These are phyloP conservation scores for Carex cristatella DNA, from an alignment of 176 grass and related monocot species.

Conservation along the genomic window DNA sequence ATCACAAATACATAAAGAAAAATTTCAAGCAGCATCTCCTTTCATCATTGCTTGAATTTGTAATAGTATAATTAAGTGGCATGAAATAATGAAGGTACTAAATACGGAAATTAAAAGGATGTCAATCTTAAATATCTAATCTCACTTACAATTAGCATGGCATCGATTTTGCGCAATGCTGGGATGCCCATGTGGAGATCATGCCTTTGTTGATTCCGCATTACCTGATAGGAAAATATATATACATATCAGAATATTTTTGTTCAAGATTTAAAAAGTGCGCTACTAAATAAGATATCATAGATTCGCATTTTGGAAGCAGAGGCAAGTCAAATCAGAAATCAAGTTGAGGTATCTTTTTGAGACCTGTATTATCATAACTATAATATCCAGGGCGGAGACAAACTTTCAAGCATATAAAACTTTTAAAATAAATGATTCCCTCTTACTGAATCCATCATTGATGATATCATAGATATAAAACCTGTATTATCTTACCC, in stretches of 20 bases:
- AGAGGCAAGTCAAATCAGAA: neutral
- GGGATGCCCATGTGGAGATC: conserved; percentile 74
- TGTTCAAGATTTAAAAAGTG: neutral
- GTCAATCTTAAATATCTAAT: neutral
- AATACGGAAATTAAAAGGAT: neutral
- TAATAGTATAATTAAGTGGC: no score
- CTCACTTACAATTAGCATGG: conserved; percentile 62
- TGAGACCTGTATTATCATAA: neutral
- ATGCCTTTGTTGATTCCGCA: conserved; percentile 79
- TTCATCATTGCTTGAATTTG: neutral
- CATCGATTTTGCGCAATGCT: conserved; percentile 63
- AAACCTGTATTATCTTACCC: neutral
- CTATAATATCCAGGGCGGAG: neutral
- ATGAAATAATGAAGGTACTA: neutral
- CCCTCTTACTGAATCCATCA: no score
- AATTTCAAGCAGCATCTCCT: neutral
- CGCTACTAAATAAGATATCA: neutral
- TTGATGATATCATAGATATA: no score
- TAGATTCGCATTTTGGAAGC: neutral
- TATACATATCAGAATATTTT: conserved; percentile 1
- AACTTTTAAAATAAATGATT: no score
- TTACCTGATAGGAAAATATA: conserved; percentile 44
- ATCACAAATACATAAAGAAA: neutral
- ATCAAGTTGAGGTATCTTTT: neutral
- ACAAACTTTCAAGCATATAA: no score